Evolutionary conservation across 441 rosid species (phyloP).

Genomic region (Lepidium campestre): DNA sequence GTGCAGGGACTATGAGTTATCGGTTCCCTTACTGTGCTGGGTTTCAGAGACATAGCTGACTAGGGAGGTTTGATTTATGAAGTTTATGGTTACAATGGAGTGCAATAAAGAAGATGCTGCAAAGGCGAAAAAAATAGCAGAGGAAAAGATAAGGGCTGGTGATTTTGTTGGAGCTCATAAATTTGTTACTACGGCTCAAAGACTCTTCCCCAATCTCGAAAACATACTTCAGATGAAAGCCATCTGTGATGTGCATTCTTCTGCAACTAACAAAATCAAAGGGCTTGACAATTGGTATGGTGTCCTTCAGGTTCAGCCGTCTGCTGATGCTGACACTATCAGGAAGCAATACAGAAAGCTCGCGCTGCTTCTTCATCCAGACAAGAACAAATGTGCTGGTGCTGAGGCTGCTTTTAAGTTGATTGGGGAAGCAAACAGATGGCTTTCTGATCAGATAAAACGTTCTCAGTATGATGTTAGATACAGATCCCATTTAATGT

Average conservation of each 20-base stretch:
- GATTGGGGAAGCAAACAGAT: conserved; percentile 55
- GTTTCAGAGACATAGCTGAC: background rate
- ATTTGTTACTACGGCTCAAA: conserved; percentile 41
- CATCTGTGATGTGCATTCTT: conserved; percentile 55
- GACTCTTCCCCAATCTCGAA: conserved; percentile 50
- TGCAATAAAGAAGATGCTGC: conserved; percentile 70
- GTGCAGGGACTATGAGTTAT: conserved; percentile 16
- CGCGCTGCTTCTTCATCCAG: conserved; percentile 50
- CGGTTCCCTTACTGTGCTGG: background rate
- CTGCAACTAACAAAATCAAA: conserved; percentile 36
- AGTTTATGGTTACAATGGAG: conserved; percentile 36
- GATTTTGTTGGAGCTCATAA: conserved; percentile 47
- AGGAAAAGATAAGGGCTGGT: conserved; percentile 36
- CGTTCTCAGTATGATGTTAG: conserved; percentile 28
- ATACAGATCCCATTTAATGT: no score
- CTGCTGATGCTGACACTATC: conserved; percentile 42
- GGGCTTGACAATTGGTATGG: conserved; percentile 60
- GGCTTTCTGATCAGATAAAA: conserved; percentile 36
- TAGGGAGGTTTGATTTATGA: background rate
- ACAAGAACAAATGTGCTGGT: conserved; percentile 55
- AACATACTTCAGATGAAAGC: conserved; percentile 37
- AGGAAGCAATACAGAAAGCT: conserved; percentile 69
- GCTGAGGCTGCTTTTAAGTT: conserved; percentile 72
- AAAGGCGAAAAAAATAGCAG: conserved; percentile 45
- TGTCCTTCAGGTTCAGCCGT: conserved; percentile 50